Conservation (phyloP, 1,284 basidiomycete genomes). For the Pyrrhoderma lamaoense region DNA sequence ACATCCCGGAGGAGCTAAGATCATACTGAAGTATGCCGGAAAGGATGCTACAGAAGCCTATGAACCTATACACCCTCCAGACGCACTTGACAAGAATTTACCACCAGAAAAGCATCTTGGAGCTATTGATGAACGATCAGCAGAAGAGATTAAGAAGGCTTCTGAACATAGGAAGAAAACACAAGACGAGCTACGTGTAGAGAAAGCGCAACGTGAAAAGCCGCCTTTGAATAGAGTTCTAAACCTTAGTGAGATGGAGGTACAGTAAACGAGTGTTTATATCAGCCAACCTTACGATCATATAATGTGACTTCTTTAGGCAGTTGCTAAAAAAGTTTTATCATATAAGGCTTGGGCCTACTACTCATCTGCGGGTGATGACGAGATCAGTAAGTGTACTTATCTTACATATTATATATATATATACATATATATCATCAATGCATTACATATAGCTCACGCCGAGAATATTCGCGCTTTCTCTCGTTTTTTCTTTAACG, state of each 20-base stretch:
- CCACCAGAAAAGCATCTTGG: conserved; percentile 66
- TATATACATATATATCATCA: not conserved
- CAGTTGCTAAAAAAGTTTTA: conserved; percentile 55
- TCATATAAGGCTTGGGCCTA: conserved; percentile 74
- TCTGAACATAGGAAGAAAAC: conserved; percentile 44
- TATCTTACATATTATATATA: not conserved
- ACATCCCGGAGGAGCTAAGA: conserved; percentile 75
- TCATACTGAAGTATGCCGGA: conserved; percentile 76
- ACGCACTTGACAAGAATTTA: conserved; percentile 64
- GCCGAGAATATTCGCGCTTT: conserved; percentile 69
- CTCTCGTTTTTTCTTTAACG: conserved; percentile 74
- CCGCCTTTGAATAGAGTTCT: conserved; percentile 65
- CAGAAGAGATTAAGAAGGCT: conserved; percentile 34
- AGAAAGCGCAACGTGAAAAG: conserved; percentile 50
- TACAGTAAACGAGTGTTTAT: conserved; percentile 28
- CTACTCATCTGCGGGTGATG: conserved; percentile 78
- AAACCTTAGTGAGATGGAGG: conserved; percentile 70
- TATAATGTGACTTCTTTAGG: conserved; percentile 29
- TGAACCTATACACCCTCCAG: conserved; percentile 67
- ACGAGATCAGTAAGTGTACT: conserved; percentile 60
- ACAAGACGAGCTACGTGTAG: conserved; percentile 64
- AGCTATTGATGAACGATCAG: conserved; percentile 48
- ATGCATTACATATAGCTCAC: conserved; percentile 36
- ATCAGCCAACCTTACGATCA: not conserved
- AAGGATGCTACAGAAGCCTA: conserved; percentile 70